A percentile compares a stretch with the other conserved stretches of the same genome.
These are phyloP conservation scores for Kodamaea laetipori DNA, from an alignment of 805 yeast genomes.

Conservation along the genomic window DNA sequence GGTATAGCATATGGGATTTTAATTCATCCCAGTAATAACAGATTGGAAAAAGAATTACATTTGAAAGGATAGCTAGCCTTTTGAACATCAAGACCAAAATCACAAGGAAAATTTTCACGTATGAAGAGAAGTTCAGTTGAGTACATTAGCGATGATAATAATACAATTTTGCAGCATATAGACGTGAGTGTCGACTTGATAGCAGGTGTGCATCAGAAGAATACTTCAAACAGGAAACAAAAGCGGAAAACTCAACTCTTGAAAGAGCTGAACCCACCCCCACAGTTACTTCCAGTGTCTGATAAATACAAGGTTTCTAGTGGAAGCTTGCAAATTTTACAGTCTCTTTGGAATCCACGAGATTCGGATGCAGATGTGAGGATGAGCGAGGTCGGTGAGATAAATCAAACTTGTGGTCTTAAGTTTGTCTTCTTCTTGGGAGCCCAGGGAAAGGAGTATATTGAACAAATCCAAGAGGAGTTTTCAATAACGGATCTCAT, in stretches of 20 bases:
- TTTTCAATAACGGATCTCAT: constrained; percentile 4
- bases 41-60: too few species aligned
- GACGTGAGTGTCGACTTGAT: constrained; percentile 2
- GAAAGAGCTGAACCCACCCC: not conserved
- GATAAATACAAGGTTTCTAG: not conserved
- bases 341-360: not conserved
- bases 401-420: not conserved
- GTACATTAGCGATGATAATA: not conserved
- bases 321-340: not conserved
- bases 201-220: not conserved
- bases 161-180: constrained; percentile 2
- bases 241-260: not conserved
- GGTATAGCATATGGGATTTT: too few species aligned
- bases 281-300: constrained; percentile 1
- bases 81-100: too few species aligned
- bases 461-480: constrained; percentile 18
- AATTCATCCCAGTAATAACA: too few species aligned
- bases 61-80: too few species aligned
- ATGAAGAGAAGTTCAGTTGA: constrained; percentile 10
- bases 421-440: constrained; percentile 30
- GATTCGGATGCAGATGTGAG: not conserved
- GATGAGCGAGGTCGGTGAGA: not conserved
- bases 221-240: not conserved
- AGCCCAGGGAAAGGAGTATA: constrained; percentile 35
- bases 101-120: not conserved